Conservation (phyloP, 1,139 yeast genomes). For the Sugiyamaella paludigena region DNA sequence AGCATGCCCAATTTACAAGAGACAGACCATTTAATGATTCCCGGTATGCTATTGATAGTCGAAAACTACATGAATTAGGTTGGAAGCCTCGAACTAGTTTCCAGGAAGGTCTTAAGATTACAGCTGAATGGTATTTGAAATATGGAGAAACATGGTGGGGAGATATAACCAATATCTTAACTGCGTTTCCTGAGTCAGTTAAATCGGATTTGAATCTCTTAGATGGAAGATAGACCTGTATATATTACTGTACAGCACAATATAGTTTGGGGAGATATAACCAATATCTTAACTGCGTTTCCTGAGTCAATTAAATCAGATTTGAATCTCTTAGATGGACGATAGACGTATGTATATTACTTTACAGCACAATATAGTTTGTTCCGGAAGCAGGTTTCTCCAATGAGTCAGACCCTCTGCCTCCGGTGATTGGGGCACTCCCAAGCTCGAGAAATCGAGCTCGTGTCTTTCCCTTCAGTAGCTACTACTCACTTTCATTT, state of each 20-base stretch:
- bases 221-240: neutral
- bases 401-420: too few species aligned
- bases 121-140: conserved; percentile 39
- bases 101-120: conserved; percentile 39
- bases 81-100: conserved; percentile 47
- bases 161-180: conserved; percentile 25
- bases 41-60: conserved; percentile 46
- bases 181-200: conserved; percentile 29
- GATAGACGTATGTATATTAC: too few species aligned
- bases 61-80: conserved; percentile 44
- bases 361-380: too few species aligned
- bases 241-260: too few species aligned
- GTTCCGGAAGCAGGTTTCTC: too few species aligned
- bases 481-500: too few species aligned
- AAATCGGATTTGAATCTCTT: conserved; percentile 1
- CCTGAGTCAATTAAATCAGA: conserved; percentile 20
- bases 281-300: conserved; percentile 30
- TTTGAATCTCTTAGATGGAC: too few species aligned
- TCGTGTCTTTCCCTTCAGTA: too few species aligned
- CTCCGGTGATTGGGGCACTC: too few species aligned
- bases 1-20: conserved; percentile 38
- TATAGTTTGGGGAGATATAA: conserved; percentile 35
- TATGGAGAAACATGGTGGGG: conserved; percentile 38
- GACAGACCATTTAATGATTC: conserved; percentile 55
- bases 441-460: too few species aligned